Evolutionary conservation across 768 basidiomycete species (phyloP), one percentile per base, ranked within the genome.

Genomic region (Boletus rex-veris): DNA sequence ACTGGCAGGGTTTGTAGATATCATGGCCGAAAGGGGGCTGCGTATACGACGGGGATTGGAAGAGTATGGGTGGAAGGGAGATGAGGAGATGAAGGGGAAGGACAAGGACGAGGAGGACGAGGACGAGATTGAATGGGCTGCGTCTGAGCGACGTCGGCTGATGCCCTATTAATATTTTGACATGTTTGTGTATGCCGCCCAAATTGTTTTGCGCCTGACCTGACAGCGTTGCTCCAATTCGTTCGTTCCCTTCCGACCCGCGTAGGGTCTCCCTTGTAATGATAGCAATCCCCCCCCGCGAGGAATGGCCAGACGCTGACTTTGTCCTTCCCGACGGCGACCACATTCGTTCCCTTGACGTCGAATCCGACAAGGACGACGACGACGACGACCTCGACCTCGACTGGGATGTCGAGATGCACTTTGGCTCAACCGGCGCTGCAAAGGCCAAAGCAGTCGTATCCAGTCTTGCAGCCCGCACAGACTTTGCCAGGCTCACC

Each of bases 221-320:
- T 28, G 28, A 28, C 28, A 28, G 28, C 28, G 28, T 28, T 8
- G 28, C 28, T 28, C 28, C 1, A 2, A 8, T 2, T 28, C 28
- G 28, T 8, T 8, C 7, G 28, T 8, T 8, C 7, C 28, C 28
- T 26, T 26, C 26, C 26, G 26, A 26, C 26, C 26, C 24, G 24
- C 31, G 31, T 5, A 33, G 31, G 31, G 31, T 33, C 12, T 24
- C 24, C 6, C 26, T 28, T 28, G 28, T 35, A 14, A 35, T 35
- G 33, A 35, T 76, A 52, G 73, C 85, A 47, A 74, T 84, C 38
- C 82, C 78, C 57, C 71, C 74, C 51, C 80, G 81, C 58, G 90
- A 92, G 72, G 88, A 91, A 74, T 92, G 90, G 90, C 79, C 82
- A 41, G 90, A 92, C 70, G 86, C 87, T 57, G 90, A 92, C 72